Base-by-base conservation (phyloP, 2,329 filamentous ascomycete species). In the Aspergillus glaucus region DNA sequence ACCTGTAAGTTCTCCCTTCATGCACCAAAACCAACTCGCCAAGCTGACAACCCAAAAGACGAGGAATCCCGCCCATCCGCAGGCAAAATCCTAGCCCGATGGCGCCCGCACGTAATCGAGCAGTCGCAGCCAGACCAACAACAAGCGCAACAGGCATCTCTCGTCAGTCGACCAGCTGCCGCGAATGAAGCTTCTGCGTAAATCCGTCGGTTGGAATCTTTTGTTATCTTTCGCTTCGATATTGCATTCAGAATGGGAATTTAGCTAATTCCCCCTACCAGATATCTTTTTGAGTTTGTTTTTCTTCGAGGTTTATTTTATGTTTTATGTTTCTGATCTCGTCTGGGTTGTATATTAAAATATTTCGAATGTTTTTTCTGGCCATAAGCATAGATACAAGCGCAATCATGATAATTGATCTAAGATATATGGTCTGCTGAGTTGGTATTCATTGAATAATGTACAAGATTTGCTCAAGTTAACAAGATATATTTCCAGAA, bases 11-110 rank as follows among this genome's bases (percentile, higher is more conserved):
- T 43, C 9, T 26, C 28, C 40, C 34, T 10, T 24, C 10, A 44
- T 14, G 41, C 12, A 22, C n/a, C 43, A 6, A 30, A 41, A 2
- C n/a, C 43, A 22, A 8, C 22, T 6, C 8, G 19, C 24, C 17
- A 41, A 17, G 24, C 34, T 42, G 41, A 44, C 17, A 30, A 49
- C 24, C 14, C 14, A 9, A 44, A 51, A 73, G 73, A 75, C 44
- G 70, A 73, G 50, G 74, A 75, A 60, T 68, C 72, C 5, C 70
- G 72, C 50, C 71, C 72, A 2, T 68, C 72, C 9, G 74, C 77
- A 4, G 71, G 70, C 46, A 82, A 81, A 59, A 63, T 82, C 45
- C 67, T 84, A 9, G 64, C 63, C 8, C 79, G 73, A 56, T 83
- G 77, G 77, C 71, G 77, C 47, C 80, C 81, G 1, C 15, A 21